Percentiles rank a stretch among this genome's conserved stretches.
Conservation (phyloP, 805 yeast genomes). For the Blastobotrys americana region DNA sequence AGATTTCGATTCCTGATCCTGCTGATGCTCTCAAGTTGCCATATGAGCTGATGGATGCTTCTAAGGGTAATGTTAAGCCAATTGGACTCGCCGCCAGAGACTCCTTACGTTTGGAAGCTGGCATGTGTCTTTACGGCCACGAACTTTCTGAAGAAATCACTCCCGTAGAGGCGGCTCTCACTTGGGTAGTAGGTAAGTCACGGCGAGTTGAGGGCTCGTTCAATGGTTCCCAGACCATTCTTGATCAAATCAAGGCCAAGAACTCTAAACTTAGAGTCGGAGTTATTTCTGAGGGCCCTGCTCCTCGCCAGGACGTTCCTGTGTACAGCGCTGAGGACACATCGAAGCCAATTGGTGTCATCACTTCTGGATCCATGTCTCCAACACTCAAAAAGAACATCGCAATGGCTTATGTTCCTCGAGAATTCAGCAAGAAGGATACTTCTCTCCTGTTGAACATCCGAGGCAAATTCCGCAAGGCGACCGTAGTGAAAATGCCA, state of each 20-base stretch:
- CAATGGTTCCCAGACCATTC: slow-evolving; percentile 69
- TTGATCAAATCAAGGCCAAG: slow-evolving; percentile 65
- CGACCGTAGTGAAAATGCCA: slow-evolving; percentile 73
- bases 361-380: slow-evolving; percentile 59
- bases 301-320: slow-evolving; percentile 77
- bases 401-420: slow-evolving; percentile 83
- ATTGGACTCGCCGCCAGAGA: slow-evolving; percentile 98
- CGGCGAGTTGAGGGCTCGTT: slow-evolving; percentile 55
- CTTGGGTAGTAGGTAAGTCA: slow-evolving; percentile 83
- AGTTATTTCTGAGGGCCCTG: slow-evolving; percentile 66
- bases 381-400: slow-evolving; percentile 73
- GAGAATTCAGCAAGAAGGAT: slow-evolving; percentile 65
- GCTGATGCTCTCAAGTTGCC: slow-evolving; percentile 53
- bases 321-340: slow-evolving; percentile 50
- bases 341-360: slow-evolving; percentile 46
- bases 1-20: slow-evolving; percentile 63
- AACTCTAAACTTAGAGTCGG: slow-evolving; percentile 65
- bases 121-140: slow-evolving; percentile 95
- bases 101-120: slow-evolving; percentile 91
- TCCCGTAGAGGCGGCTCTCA: slow-evolving; percentile 81
- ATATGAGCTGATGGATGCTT: slow-evolving; percentile 46
- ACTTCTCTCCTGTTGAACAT: slow-evolving; percentile 65
- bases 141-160: slow-evolving; percentile 74
- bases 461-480: slow-evolving; percentile 76
- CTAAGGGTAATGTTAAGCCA: slow-evolving; percentile 55